Base-by-base conservation (phyloP, 257 asterid genomes). In the Gentiana macrophylla region DNA sequence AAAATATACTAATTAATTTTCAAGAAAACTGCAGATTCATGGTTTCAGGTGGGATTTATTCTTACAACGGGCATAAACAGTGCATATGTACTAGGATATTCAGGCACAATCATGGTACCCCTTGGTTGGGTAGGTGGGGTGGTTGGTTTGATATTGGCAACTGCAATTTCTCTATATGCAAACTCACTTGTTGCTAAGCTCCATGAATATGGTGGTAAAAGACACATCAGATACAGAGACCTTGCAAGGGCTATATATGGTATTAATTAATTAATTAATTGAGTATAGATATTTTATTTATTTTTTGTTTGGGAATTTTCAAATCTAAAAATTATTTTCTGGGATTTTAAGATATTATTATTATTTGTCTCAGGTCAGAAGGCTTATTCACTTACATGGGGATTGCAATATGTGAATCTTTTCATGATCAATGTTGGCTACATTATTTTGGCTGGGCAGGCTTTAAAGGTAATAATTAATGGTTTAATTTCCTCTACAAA, bases 201-300 rank as follows among this genome's bases (percentile, higher is more conserved):
- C 65, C 98, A 91, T 56, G 95, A 91, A 72, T 72, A 63, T 51
- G 98, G 96, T 53, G 98, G 96, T 33, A 84, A 73, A 65, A 78
- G 98, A 77, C 98, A 81, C 68, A 91, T 91, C 80, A 80, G 98
- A 81, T 91, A 91, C 52, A 83, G 98, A 70, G 97, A 89, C 80
- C 97, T 89, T 66, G 95, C 97, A 2, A 91, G 86, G 57, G 81
- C 78, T 67, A 83, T 91, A 41, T 91, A 91, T 43, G 98, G 98
- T 90, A 74, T 52, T 73, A 59, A n/a, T 7, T n/a, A n/a, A n/a
- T n/a, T n/a, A n/a, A n/a, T n/a, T 50, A 63, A 35, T 46, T 35
- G 37, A 11, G 24, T 24, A 24, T 24, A 15, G 24, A 24, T 24
- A 24, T 24, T 24, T 24, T 24, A 24, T 24, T 24, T 24, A 24